Conservation (phyloP, 768 basidiomycete species). For the Panaeolus cyanescens region DNA sequence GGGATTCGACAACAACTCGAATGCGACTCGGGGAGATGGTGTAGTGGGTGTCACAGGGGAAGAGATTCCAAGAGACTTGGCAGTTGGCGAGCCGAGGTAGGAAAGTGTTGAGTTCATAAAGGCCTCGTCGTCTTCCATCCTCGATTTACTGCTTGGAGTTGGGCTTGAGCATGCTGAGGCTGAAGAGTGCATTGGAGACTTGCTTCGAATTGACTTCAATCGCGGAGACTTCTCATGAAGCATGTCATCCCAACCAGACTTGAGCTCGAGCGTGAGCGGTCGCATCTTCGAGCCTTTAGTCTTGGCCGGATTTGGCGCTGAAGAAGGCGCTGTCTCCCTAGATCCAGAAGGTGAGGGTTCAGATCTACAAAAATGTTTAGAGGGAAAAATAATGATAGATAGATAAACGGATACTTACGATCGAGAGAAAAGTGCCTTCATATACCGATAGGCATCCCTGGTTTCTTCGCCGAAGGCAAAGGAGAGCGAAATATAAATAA, state of each 20-base stretch:
- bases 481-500: constrained; percentile 37
- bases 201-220: constrained; percentile 18
- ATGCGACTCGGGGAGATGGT: constrained; percentile 8
- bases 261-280: constrained; percentile 36
- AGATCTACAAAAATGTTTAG: not conserved
- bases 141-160: constrained; percentile 22
- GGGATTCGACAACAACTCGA: constrained; percentile 9
- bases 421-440: constrained; percentile 11
- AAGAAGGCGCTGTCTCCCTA: constrained; percentile 14
- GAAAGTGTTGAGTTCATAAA: constrained; percentile 46
- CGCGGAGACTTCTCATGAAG: constrained; percentile 34
- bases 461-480: constrained; percentile 40
- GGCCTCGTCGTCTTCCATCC: constrained; percentile 33
- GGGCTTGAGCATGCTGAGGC: constrained; percentile 24
- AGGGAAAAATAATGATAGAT: too few relatives aligned
- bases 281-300: constrained; percentile 13
- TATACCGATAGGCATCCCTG: constrained; percentile 37
- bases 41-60: constrained; percentile 22
- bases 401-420: not conserved
- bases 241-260: constrained; percentile 55
- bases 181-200: constrained; percentile 19
- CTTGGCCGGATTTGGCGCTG: constrained; percentile 16
- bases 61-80: constrained; percentile 40
- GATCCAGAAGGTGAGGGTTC: not conserved
- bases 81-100: constrained; percentile 47